Evolutionary conservation across 768 basidiomycete genomes (phyloP).

Genomic region (Dacryopinax primogenitus): DNA sequence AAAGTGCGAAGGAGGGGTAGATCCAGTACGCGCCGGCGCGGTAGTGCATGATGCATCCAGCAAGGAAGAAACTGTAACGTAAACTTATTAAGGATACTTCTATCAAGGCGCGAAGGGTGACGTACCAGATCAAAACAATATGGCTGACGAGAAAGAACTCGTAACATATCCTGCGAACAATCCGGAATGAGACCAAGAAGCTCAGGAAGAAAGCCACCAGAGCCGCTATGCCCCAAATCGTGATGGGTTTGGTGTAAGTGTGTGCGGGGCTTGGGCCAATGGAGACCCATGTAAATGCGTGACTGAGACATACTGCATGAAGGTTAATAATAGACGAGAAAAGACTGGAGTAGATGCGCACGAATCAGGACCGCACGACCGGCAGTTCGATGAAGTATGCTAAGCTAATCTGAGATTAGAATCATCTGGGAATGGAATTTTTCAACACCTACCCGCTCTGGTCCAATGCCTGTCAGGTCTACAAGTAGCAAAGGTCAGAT

Average conservation of each 20-base stretch:
- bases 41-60: neutral
- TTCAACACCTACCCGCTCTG: neutral
- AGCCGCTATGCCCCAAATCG: neutral
- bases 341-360: neutral
- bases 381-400: neutral
- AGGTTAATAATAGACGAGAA: neutral
- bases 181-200: neutral
- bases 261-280: neutral
- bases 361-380: neutral
- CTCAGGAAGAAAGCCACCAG: neutral
- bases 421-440: neutral
- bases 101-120: neutral
- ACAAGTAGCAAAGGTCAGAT: neutral
- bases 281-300: neutral
- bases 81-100: neutral
- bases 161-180: neutral
- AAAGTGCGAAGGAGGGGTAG: neutral
- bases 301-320: neutral
- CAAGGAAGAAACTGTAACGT: neutral
- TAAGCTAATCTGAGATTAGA: neutral
- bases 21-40: neutral
- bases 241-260: neutral
- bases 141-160: slow-evolving; percentile 1
- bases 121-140: neutral
- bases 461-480: neutral